These are phyloP conservation scores for Nematocida sp. DNA, from an alignment of 371 early-diverging fungal genomes.

Conservation along the genomic window DNA sequence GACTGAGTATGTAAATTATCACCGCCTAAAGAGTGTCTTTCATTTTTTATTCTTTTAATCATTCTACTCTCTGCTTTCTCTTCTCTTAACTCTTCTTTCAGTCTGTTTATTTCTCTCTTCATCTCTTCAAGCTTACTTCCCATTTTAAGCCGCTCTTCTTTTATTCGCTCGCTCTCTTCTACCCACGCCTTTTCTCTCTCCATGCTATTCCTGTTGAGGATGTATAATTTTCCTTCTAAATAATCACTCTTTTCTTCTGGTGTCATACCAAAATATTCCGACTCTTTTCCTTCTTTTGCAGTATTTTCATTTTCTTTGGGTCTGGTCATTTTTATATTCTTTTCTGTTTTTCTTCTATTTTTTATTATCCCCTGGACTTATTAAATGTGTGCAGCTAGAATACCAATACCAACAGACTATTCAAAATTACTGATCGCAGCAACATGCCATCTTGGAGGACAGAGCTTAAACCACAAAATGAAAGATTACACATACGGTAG, in stretches of 20 bases:
- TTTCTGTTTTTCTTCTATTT: slow-evolving; percentile 38
- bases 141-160: neutral
- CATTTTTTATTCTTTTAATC: neutral
- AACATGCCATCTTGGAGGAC: slow-evolving; percentile 70
- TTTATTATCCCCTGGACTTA: slow-evolving; percentile 55
- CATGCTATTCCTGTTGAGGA: neutral
- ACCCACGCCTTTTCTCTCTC: neutral
- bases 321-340: slow-evolving; percentile 1
- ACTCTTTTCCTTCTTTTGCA: neutral
- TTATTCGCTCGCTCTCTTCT: neutral
- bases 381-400: slow-evolving; percentile 48
- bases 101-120: slow-evolving; percentile 16
- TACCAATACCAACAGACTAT: slow-evolving; percentile 67
- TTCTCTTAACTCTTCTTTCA: slow-evolving; percentile 31
- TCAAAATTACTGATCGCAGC: slow-evolving; percentile 64
- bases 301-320: neutral
- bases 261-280: slow-evolving; percentile 1
- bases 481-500: slow-evolving; percentile 67
- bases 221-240: slow-evolving; percentile 7
- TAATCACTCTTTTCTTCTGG: slow-evolving; percentile 14
- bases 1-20: neutral
- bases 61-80: slow-evolving; percentile 18
- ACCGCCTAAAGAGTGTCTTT: neutral
- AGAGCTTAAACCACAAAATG: slow-evolving; percentile 64
- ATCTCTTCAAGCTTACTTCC: neutral